These are phyloP conservation scores for Chaetomium sp. DNA, from an alignment of 2,329 filamentous ascomycete species.

Conservation along the genomic window DNA sequence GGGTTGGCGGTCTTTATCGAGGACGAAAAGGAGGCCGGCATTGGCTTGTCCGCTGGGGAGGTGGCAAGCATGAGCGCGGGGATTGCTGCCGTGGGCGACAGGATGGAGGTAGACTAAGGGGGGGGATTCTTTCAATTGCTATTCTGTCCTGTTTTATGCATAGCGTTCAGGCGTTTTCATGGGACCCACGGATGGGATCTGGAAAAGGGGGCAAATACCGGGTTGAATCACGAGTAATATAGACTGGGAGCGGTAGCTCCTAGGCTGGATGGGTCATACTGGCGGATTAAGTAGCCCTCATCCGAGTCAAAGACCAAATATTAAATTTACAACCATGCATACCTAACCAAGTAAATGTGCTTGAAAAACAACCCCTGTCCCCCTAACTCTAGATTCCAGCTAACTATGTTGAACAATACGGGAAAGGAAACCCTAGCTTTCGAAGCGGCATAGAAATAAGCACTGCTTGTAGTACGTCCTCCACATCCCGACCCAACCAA, in stretches of 20 bases:
- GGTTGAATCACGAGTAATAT: background rate
- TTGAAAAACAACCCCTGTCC: background rate
- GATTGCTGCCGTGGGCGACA: conserved; percentile 39
- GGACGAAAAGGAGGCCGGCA: conserved; percentile 64
- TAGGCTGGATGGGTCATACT: background rate
- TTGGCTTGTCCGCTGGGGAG: conserved; percentile 41
- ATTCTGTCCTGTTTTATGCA: conserved; percentile 30
- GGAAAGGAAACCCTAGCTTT: background rate
- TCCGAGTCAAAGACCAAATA: background rate
- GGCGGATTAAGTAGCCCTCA: background rate
- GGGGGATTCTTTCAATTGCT: conserved; percentile 1
- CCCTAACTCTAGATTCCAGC: conserved; percentile 10
- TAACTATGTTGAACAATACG: background rate
- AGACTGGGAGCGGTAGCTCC: background rate
- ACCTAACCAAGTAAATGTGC: background rate
- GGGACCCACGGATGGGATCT: background rate
- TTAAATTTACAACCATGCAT: background rate
- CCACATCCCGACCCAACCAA: background rate
- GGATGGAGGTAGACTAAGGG: conserved; percentile 51
- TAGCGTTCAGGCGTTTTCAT: conserved; percentile 40
- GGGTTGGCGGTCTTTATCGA: conserved; percentile 85
- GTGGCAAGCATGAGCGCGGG: conserved; percentile 41
- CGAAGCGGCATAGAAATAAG: background rate
- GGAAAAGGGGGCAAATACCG: conserved; percentile 6
- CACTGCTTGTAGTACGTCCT: background rate